These are phyloP conservation scores for Tilletia horrida DNA, from an alignment of 1,284 basidiomycete species.

Conservation along the genomic window DNA sequence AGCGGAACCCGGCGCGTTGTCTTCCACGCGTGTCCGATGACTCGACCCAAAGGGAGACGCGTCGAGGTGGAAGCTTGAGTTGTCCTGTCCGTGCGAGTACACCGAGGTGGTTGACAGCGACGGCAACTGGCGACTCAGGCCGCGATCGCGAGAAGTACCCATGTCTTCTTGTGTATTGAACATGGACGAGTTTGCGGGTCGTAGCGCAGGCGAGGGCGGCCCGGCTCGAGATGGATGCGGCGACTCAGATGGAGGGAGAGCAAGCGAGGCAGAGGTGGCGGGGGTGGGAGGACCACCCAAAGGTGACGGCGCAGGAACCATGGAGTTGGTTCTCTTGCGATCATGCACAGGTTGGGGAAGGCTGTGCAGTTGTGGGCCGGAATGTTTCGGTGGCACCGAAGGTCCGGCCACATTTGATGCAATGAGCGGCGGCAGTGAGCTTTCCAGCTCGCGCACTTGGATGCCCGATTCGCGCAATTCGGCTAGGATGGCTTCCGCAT, in stretches of 20 bases:
- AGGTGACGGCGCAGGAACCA: not conserved
- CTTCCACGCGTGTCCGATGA: too few relatives aligned
- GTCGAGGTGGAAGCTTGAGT: too few relatives aligned
- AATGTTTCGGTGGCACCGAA: too few relatives aligned
- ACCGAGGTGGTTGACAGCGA: slow-evolving; percentile 6
- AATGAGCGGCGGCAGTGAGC: slow-evolving; percentile 41
- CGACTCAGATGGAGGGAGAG: too few relatives aligned
- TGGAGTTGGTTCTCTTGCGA: not conserved
- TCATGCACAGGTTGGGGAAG: slow-evolving; percentile 3
- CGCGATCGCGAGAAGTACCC: slow-evolving; percentile 1
- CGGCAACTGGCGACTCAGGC: slow-evolving; percentile 8
- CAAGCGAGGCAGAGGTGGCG: not conserved
- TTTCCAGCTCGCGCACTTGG: slow-evolving; percentile 44
- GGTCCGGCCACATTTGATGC: slow-evolving; percentile 7
- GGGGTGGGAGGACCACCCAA: not conserved
- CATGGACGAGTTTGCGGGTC: not conserved
- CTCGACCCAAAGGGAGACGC: too few relatives aligned
- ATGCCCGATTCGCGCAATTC: slow-evolving; percentile 46
- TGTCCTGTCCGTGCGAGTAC: not conserved
- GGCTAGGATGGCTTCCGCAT: slow-evolving; percentile 45
- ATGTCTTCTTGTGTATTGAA: slow-evolving; percentile 9
- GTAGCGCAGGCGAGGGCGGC: not conserved
- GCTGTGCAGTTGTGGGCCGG: not conserved
- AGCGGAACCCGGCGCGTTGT: too few relatives aligned
- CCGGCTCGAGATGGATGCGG: not conserved